phyloP scores from a whole-genome alignment of 1,284 basidiomycete species.

The Ceratobasidium theobromae region DNA sequence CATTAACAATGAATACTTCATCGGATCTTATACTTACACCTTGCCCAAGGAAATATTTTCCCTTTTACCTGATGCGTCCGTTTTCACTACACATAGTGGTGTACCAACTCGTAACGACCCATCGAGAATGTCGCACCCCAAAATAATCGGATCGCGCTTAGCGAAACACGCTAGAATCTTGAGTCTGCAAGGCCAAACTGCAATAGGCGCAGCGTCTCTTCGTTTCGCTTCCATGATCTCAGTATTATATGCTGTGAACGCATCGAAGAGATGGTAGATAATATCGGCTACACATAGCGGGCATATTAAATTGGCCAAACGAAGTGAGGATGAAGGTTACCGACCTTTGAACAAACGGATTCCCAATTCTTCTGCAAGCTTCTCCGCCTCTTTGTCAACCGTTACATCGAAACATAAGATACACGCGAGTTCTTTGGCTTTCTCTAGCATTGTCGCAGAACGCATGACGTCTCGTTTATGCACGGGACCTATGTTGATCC shows the following conservation, averaged over 20 bases:
- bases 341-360: slow-evolving; percentile 52
- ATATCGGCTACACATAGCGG: slow-evolving; percentile 72
- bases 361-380: slow-evolving; percentile 75
- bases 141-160: slow-evolving; percentile 96
- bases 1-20: neutral
- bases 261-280: slow-evolving; percentile 98
- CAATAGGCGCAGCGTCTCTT: slow-evolving; percentile 88
- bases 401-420: slow-evolving; percentile 97
- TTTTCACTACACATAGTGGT: slow-evolving; percentile 91
- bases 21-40: slow-evolving; percentile 62
- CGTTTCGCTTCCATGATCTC: slow-evolving; percentile 93
- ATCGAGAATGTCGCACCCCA: slow-evolving; percentile 96
- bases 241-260: slow-evolving; percentile 94
- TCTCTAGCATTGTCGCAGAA: slow-evolving; percentile 92
- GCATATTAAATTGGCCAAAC: slow-evolving; percentile 20
- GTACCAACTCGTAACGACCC: slow-evolving; percentile 93
- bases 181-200: slow-evolving; percentile 96
- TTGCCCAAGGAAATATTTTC: slow-evolving; percentile 92
- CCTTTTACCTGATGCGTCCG: slow-evolving; percentile 87
- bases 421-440: slow-evolving; percentile 92
- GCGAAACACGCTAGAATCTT: slow-evolving; percentile 92
- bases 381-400: slow-evolving; percentile 48
- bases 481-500: slow-evolving; percentile 97
- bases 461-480: slow-evolving; percentile 97
- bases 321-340: slow-evolving; percentile 34